phyloP scores from a whole-genome alignment of 257 asterid species.

The Mitragyna speciosa region DNA sequence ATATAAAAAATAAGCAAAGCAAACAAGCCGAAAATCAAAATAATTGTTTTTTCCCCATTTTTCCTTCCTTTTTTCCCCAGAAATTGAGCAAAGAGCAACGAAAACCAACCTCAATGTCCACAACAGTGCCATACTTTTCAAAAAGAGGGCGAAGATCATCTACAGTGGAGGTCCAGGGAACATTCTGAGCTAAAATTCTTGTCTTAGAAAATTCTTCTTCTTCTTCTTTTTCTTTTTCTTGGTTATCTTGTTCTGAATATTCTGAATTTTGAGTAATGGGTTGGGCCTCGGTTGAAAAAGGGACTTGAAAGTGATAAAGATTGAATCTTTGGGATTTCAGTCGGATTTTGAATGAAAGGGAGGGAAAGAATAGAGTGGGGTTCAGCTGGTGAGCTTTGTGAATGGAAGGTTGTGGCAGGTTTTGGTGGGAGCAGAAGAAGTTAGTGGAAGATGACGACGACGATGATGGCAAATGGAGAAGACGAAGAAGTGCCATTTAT shows the following conservation, averaged over 20 bases:
- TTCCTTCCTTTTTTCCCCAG: neutral
- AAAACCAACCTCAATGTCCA: constrained; percentile 65
- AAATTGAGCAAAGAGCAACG: neutral
- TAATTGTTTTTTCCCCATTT: neutral
- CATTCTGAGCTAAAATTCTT: constrained; percentile 71
- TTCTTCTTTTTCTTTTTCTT: constrained; percentile 20
- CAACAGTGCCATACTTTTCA: constrained; percentile 62
- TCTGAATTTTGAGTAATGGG: constrained; percentile 23
- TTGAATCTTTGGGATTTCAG: constrained; percentile 31
- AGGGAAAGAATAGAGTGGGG: neutral
- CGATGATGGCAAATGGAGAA: constrained; percentile 17
- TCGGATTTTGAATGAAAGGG: constrained; percentile 26
- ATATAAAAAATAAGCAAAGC: neutral
- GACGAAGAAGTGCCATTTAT: constrained; percentile 35
- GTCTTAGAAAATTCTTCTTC: constrained; percentile 41
- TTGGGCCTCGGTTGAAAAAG: constrained; percentile 32
- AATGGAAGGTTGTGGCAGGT: constrained; percentile 4
- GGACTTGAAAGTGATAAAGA: constrained; percentile 30
- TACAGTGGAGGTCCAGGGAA: constrained; percentile 71
- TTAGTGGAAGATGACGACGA: neutral
- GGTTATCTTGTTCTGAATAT: constrained; percentile 10
- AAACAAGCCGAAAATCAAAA: neutral
- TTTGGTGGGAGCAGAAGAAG: constrained; percentile 14
- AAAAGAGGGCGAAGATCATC: constrained; percentile 76
- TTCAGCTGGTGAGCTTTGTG: constrained; percentile 14